These are phyloP conservation scores for Drechslerella dactyloides DNA, from an alignment of 2,329 filamentous ascomycete genomes.

Conservation along the genomic window DNA sequence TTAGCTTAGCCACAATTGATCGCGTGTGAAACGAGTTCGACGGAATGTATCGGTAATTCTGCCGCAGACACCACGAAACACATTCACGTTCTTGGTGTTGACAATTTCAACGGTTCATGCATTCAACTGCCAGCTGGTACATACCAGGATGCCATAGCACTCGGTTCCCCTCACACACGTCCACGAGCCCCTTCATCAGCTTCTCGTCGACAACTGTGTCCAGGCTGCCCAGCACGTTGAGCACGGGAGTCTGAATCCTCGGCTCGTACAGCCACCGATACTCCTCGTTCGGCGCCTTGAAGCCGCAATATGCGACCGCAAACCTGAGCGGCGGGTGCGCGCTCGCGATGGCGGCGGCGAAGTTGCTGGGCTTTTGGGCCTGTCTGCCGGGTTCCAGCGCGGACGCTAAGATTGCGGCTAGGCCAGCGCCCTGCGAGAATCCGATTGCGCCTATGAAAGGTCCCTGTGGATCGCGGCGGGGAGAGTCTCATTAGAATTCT, in stretches of 20 bases:
- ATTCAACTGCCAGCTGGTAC: neutral
- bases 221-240: constrained; percentile 69
- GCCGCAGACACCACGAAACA: too few species aligned
- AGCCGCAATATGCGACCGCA: constrained; percentile 68
- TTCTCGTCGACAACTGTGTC: constrained; percentile 71
- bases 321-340: constrained; percentile 68
- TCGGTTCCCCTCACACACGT: constrained; percentile 64
- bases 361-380: constrained; percentile 46
- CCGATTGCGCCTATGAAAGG: constrained; percentile 68
- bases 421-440: constrained; percentile 67
- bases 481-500: too few species aligned
- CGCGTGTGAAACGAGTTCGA: too few species aligned
- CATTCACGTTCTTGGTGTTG: too few species aligned
- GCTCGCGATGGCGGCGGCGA: constrained; percentile 57
- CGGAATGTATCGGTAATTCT: too few species aligned
- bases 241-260: constrained; percentile 66
- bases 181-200: constrained; percentile 65
- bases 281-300: constrained; percentile 65
- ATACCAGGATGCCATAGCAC: constrained; percentile 71
- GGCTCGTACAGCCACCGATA: constrained; percentile 66
- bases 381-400: constrained; percentile 63
- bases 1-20: too few species aligned
- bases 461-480: too few species aligned
- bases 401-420: constrained; percentile 67
- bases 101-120: too few species aligned